Conservation (phyloP, 352 stramenopile species). For the Pythium vanterpoolii region DNA sequence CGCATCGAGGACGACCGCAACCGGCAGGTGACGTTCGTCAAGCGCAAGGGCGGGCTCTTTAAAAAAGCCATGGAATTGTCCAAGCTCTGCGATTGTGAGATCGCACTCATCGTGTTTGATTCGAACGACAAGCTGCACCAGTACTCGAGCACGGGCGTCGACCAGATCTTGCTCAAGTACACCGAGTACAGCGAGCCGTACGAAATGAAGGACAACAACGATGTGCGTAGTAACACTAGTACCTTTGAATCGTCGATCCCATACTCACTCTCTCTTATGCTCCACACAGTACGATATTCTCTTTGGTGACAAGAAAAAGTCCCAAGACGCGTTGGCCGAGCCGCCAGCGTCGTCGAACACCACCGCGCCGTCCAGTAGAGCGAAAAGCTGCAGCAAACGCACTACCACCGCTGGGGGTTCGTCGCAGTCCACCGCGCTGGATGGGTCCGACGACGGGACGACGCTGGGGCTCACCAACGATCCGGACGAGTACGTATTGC, state of each 20-base stretch:
- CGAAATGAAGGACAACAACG: constrained; percentile 81
- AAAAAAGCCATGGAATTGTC: constrained; percentile 88
- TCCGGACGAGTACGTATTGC: constrained; percentile 63
- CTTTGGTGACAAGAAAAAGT: constrained; percentile 82
- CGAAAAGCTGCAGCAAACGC: constrained; percentile 23
- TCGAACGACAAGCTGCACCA: constrained; percentile 86
- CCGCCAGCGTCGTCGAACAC: constrained; percentile 6
- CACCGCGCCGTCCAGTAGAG: constrained; percentile 16
- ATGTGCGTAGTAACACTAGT: constrained; percentile 44
- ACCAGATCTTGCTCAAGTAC: constrained; percentile 86
- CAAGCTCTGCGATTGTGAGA: constrained; percentile 86
- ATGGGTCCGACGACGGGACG: constrained; percentile 9
- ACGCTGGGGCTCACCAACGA: constrained; percentile 60
- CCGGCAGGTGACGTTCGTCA: constrained; percentile 79
- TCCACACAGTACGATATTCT: constrained; percentile 67
- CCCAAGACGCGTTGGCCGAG: constrained; percentile 41
- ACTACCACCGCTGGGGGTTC: neutral
- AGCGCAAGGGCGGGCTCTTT: constrained; percentile 84
- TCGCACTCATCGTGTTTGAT: constrained; percentile 85
- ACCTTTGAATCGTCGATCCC: neutral
- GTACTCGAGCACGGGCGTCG: constrained; percentile 78
- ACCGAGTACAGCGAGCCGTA: constrained; percentile 83
- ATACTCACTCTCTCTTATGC: neutral
- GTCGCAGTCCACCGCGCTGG: constrained; percentile 13
- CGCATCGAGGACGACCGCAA: constrained; percentile 85